These are phyloP conservation scores for Samsoniella hepiali DNA, from an alignment of 2,329 filamentous ascomycete species.

Conservation along the genomic window DNA sequence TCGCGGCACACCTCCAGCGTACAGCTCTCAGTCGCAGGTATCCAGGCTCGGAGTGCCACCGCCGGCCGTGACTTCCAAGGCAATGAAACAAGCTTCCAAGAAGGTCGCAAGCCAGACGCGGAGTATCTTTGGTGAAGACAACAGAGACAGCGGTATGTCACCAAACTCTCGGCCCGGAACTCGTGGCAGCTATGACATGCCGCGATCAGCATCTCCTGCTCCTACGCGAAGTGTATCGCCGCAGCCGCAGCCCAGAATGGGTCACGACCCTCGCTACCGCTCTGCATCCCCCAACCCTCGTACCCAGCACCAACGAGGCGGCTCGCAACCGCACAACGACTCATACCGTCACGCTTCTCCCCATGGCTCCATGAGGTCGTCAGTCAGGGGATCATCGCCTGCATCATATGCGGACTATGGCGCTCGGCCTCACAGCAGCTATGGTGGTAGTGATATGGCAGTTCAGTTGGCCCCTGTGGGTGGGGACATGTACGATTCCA, in stretches of 20 bases:
- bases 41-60: constrained; percentile 83
- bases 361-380: constrained; percentile 42
- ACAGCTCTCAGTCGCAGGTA: constrained; percentile 63
- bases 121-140: constrained; percentile 63
- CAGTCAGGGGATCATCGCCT: constrained; percentile 46
- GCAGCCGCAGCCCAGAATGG: constrained; percentile 57
- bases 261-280: constrained; percentile 45
- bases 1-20: constrained; percentile 80
- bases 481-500: constrained; percentile 58
- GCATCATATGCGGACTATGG: constrained; percentile 46
- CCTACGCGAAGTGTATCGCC: constrained; percentile 63
- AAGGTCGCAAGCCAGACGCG: constrained; percentile 82
- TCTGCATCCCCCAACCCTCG: constrained; percentile 66
- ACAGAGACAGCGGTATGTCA: constrained; percentile 34
- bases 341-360: constrained; percentile 54
- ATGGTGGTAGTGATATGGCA: constrained; percentile 57
- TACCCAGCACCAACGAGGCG: constrained; percentile 36
- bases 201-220: constrained; percentile 64
- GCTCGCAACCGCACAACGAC: constrained; percentile 37
- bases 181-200: constrained; percentile 49
- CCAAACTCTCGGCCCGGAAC: constrained; percentile 53
- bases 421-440: constrained; percentile 49
- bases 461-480: constrained; percentile 61
- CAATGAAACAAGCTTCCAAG: constrained; percentile 93
- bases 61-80: constrained; percentile 85